These are phyloP conservation scores for Botrytis fragariae DNA, from an alignment of 2,329 filamentous ascomycete species.

Conservation along the genomic window DNA sequence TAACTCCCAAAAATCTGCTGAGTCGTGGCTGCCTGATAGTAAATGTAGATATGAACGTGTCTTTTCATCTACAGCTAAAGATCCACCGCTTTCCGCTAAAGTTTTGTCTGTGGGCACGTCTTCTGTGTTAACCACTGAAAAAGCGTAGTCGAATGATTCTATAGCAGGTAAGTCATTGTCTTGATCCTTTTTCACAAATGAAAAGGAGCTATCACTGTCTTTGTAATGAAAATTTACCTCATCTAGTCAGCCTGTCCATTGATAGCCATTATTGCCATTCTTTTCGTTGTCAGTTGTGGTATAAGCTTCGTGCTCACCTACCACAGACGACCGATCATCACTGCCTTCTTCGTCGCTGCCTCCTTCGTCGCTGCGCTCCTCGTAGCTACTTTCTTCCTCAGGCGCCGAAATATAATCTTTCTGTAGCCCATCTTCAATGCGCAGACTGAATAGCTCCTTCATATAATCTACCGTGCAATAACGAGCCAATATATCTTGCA, in stretches of 20 bases:
- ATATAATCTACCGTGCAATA: background rate
- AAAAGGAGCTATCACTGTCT: too few species aligned
- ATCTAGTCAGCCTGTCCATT: background rate
- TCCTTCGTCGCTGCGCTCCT: background rate
- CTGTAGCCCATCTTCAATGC: accelerated
- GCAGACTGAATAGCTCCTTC: background rate
- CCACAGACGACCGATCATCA: background rate
- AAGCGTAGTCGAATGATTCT: too few species aligned
- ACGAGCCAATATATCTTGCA: background rate
- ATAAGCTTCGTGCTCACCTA: background rate
- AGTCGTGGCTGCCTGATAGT: background rate
- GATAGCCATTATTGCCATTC: background rate
- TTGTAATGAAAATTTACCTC: too few species aligned
- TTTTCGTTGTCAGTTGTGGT: background rate
- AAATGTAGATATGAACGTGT: background rate
- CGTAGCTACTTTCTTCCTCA: background rate
- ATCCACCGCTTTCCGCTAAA: background rate
- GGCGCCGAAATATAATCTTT: too few species aligned
- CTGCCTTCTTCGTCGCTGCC: background rate
- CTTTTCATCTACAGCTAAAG: background rate
- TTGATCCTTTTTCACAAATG: background rate
- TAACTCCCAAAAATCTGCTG: background rate
- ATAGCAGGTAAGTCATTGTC: background rate
- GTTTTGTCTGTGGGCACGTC: too few species aligned
- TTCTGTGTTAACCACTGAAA: background rate